Evolutionary conservation across 352 stramenopile genomes (phyloP).

Genomic region (Pythium periplocum): DNA sequence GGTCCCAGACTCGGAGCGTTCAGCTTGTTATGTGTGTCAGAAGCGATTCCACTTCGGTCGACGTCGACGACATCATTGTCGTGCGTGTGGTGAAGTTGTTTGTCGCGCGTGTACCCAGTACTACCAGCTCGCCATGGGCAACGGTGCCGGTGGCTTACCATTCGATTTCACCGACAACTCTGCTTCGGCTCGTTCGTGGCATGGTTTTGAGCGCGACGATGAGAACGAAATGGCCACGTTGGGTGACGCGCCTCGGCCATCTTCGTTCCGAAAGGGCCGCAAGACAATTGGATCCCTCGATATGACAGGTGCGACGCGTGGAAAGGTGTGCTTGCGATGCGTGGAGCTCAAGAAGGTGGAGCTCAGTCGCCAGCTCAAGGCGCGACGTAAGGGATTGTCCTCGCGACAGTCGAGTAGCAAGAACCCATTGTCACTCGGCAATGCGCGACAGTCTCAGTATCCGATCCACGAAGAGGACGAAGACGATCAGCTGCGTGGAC

Average conservation of each 20-base stretch:
- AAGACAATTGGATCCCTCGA: neutral
- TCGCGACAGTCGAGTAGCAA: neutral
- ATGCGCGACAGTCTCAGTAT: neutral
- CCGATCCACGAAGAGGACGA: slow-evolving; percentile 3
- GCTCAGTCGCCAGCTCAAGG: neutral
- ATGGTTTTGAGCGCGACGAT: slow-evolving; percentile 6
- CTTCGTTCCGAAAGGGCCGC: neutral
- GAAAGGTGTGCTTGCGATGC: slow-evolving; percentile 58
- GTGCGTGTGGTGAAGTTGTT: slow-evolving; percentile 32
- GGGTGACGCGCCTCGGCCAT: slow-evolving; percentile 1
- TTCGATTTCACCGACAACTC: slow-evolving; percentile 2
- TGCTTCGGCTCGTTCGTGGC: too few relatives aligned
- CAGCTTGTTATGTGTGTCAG: slow-evolving; percentile 48
- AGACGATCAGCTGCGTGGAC: slow-evolving; percentile 2
- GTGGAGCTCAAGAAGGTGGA: slow-evolving; percentile 42
- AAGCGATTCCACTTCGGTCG: slow-evolving; percentile 53
- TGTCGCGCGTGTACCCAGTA: slow-evolving; percentile 19
- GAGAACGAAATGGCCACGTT: slow-evolving; percentile 13
- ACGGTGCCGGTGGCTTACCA: slow-evolving; percentile 11
- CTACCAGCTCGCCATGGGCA: slow-evolving; percentile 18
- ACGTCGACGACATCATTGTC: slow-evolving; percentile 67
- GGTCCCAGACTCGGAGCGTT: slow-evolving; percentile 54
- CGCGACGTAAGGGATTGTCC: slow-evolving; percentile 16
- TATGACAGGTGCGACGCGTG: slow-evolving; percentile 30
- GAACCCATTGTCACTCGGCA: slow-evolving; percentile 10